Conservation (phyloP, 345 rosid genomes). For the Euphorbia tirucalli region DNA sequence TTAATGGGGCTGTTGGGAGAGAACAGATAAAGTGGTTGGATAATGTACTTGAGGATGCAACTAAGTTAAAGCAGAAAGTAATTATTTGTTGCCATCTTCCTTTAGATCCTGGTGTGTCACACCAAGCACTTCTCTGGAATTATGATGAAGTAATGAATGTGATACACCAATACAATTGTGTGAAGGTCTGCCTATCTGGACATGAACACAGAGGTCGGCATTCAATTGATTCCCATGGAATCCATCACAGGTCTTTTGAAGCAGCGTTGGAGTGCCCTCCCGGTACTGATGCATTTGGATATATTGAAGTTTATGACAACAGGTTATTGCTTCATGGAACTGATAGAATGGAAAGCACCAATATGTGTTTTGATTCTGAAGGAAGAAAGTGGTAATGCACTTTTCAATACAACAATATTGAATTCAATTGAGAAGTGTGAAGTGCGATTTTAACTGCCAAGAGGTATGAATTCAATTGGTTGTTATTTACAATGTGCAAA, state of each 20-base stretch:
- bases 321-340: constrained; percentile 63
- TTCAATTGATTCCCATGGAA: constrained; percentile 68
- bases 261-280: constrained; percentile 93
- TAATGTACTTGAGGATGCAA: no score
- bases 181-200: constrained; percentile 82
- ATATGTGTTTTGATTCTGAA: constrained; percentile 31
- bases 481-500: not conserved
- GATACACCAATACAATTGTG: constrained; percentile 64
- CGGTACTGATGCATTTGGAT: constrained; percentile 73
- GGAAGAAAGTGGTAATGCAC: no score
- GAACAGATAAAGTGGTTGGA: no score
- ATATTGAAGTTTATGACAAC: constrained; percentile 67
- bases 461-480: not conserved
- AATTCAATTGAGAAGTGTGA: not conserved
- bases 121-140: no score
- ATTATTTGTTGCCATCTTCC: no score
- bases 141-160: no score
- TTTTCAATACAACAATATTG: constrained; percentile 1
- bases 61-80: no score
- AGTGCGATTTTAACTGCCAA: not conserved
- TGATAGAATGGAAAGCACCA: constrained; percentile 54
- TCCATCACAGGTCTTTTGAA: constrained; percentile 83
- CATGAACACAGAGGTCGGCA: constrained; percentile 84
- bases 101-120: no score
- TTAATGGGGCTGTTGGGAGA: no score